Evolutionary conservation across 805 yeast species (phyloP), one percentile per base, ranked within the genome.

Genomic region (Wickerhamiella domercqiae): DNA sequence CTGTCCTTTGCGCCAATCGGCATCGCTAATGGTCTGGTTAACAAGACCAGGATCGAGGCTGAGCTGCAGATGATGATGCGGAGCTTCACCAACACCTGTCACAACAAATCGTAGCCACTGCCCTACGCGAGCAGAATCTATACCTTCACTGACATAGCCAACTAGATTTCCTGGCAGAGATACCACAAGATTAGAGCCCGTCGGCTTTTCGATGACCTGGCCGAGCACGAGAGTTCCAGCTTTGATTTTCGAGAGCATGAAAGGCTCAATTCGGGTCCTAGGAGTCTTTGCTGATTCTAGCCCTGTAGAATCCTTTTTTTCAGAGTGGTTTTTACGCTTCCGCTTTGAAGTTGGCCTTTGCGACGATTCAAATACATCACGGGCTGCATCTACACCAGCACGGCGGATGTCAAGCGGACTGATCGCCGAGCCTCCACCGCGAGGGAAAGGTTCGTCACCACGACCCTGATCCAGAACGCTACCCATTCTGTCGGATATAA

Each of bases 391-490:
- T 54, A 83, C 84, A 29, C 94, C 77, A 36, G 87, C 87, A 54
- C 83, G 90, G 56, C 83, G 84, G 47, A 83, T 74, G 60, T 90
- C 99, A 47, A 90, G 62, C 5, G 97, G 84, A 3, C 94, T 72
- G 52, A 90, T 68, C 9, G 78, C 73, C 13, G 61, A 52, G 5
- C 63, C 63, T 36, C 98, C 98, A 49, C 98, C 98, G 73, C 99
- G 79, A 36, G 98, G 98, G 55, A 90, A 90, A 9, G 78, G 66
- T 30, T 67, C 62, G 40, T 75, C 81, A 17, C 25, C 14, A 13
- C 39, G 31, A 7, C 32, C 29, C 11, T 13, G 14, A 14, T 30
- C 33, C 7, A n/a, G n/a, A n/a, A n/a, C n/a, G n/a, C n/a, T n/a
- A n/a, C n/a, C n/a, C n/a, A n/a, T n/a, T 30, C 33, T 30, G 11